phyloP scores from a whole-genome alignment of 495 filamentous ascomycete genomes.

The Echria macrotheca region DNA sequence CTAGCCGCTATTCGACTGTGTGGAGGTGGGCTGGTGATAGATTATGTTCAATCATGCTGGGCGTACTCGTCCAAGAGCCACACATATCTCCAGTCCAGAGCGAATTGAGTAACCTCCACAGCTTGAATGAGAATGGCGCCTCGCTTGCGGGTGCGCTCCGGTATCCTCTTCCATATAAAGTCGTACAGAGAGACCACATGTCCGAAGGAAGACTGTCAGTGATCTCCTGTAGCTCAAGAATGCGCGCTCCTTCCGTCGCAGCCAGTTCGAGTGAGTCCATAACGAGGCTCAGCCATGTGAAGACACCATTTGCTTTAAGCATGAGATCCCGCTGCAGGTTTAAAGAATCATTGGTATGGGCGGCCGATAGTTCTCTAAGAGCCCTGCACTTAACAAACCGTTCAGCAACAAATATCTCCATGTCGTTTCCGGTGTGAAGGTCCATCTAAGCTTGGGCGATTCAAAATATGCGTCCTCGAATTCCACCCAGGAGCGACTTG shows the following conservation, averaged over 20 bases:
- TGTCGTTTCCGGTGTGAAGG: slow-evolving; percentile 6
- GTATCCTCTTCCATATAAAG: slow-evolving; percentile 13
- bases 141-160: background rate
- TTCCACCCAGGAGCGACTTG: slow-evolving; percentile 16
- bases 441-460: slow-evolving; percentile 8
- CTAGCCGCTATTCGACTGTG: too few species aligned
- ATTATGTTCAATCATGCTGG: background rate
- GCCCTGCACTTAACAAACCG: slow-evolving; percentile 1
- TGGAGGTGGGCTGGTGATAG: background rate
- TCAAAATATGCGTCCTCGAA: slow-evolving; percentile 15
- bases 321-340: slow-evolving; percentile 5
- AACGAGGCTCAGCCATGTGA: slow-evolving; percentile 12
- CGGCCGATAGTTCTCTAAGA: background rate
- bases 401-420: slow-evolving; percentile 3
- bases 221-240: slow-evolving; percentile 1
- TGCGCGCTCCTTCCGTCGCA: slow-evolving; percentile 5
- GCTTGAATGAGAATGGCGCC: background rate
- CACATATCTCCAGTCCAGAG: background rate
- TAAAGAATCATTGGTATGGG: background rate
- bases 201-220: slow-evolving; percentile 3
- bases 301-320: slow-evolving; percentile 12
- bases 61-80: background rate
- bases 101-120: background rate
- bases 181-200: slow-evolving; percentile 10
- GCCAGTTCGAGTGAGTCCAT: slow-evolving; percentile 2